Conservation (phyloP, 768 basidiomycete species). For the Gloeopeniophorella convolvens region DNA sequence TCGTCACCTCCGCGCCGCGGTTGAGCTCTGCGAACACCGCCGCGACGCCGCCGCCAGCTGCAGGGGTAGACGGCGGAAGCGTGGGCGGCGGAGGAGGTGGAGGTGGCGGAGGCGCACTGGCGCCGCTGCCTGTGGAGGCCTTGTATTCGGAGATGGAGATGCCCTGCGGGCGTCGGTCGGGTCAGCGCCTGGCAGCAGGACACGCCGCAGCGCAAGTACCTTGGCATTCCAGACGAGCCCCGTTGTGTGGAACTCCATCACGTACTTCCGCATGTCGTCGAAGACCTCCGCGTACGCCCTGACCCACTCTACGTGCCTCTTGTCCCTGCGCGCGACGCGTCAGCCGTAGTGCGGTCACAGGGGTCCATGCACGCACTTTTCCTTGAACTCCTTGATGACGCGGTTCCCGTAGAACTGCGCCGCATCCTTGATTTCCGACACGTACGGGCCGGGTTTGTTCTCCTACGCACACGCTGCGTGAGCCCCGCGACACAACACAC, state of each 20-base stretch:
- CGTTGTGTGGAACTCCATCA: conserved; percentile 78
- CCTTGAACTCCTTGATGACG: conserved; percentile 88
- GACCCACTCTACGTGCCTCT: conserved; percentile 87
- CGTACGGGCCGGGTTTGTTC: conserved; percentile 72
- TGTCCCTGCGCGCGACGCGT: conserved; percentile 50
- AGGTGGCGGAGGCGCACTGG: conserved; percentile 44
- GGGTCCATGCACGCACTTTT: conserved; percentile 54
- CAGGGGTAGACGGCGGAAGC: conserved; percentile 26
- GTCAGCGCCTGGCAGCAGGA: no score
- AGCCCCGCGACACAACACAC: not conserved
- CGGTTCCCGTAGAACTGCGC: conserved; percentile 85
- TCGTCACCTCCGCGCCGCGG: conserved; percentile 84
- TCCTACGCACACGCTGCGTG: conserved; percentile 32
- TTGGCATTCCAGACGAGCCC: conserved; percentile 86
- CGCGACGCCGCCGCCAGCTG: conserved; percentile 48
- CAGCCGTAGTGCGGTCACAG: not conserved
- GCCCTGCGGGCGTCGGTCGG: no score
- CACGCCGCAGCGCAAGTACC: no score
- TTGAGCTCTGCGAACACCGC: conserved; percentile 91
- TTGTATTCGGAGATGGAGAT: conserved; percentile 50
- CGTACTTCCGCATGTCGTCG: conserved; percentile 76
- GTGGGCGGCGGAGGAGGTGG: conserved; percentile 39
- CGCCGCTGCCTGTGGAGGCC: conserved; percentile 32
- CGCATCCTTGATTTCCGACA: conserved; percentile 82
- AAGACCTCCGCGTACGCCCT: conserved; percentile 60